Evolutionary conservation across 306 rosid species (phyloP), one percentile per base, ranked within the genome.

Genomic region (Leucaena leucocephala): DNA sequence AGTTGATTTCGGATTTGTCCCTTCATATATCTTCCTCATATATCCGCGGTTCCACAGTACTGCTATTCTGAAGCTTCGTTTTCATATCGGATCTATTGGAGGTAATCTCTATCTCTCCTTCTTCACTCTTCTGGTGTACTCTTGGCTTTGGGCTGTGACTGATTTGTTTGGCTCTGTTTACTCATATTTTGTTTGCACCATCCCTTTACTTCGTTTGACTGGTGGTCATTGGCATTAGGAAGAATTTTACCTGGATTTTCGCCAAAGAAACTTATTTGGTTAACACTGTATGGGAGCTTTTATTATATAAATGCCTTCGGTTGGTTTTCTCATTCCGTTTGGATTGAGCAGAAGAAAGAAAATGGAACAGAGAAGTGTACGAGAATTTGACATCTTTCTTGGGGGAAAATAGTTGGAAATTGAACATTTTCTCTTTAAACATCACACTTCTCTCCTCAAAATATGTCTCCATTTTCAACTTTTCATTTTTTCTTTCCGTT

Each of bases 91-190:
- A 63, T 35, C 40, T 7, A 45, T 72, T 61, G 19, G 78, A 63
- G 83, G 81, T 82, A 76, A 27, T 70, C 35, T 74, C 85, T 27
- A 27, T 65, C 65, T 82, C 58, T 70, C 43, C 33, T 19, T 63
- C 17, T 35, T 34, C 68, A 36, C 43, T 38, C 19, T 4, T 40
- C 13, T 10, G 22, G 7, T 57, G 21, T 61, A 35, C 72, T 42
- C 65, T 50, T 72, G 19, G 64, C 33, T 57, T 68, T 50, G 46
- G 34, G 59, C 72, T 80, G n/a, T 66, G 35, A 13, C 57, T 7
- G 12, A 76, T 76, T 44, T 69, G 5, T 3, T 69, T 69, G n/a
- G 40, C 40, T 21, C 38, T 68, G 54, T 38, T 68, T 44, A 61
- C 61, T 43, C 8, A 57, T 79, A 2, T 35, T 19, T 12, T 54